Evolutionary conservation across 2,329 filamentous ascomycete species (phyloP), one percentile per base, ranked within the genome.

Genomic region (Cladosporium phlei): DNA sequence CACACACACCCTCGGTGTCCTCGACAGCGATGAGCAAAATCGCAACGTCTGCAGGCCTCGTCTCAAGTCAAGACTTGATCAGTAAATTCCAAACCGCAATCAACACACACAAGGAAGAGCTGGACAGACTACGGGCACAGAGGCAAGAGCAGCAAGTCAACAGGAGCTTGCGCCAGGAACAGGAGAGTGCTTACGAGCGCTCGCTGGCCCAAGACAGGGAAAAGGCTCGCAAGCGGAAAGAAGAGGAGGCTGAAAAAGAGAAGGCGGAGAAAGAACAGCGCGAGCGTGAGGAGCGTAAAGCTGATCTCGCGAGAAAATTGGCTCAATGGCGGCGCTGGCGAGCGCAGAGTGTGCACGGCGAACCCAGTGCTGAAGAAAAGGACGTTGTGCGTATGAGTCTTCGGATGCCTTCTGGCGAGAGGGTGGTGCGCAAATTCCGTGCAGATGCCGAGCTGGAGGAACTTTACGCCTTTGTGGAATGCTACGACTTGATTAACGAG

Each of bases 391-490:
- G 89, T n/a, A 73, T 85, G 42, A 80, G 77, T 52, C 66, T 85
- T 20, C 73, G 80, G 11, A 67, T 84, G 58, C 71, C 74, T 0
- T 83, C 79, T 4, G 85, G 80, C 1, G 85, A 88, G 38, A 77
- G 90, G 32, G 78, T 95, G 2, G 79, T 95, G 47, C 78, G 91
- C 32, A 79, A 79, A 39, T 97, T 98, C 63, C 66, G 73, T 0
- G 72, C 76, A 1, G 73, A 80, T n/a, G 80, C 86, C 0, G 75
- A 78, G 2, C 72, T 97, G 28, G 91, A 97, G 63, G 89, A 96
- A 59, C 70, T 98, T 5, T 97, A 97, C 66, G 93, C 91, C 0
- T 96, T 95, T 68, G 89, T 97, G 2, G 93, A 98, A 62, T 97
- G 91, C 68, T 84, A 89, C 63, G 82, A 88, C 43, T 57, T 3